Percentiles rank a stretch among this genome's conserved stretches.
Conservation (phyloP, 208 protist species). For the Histomonas meleagridis region DNA sequence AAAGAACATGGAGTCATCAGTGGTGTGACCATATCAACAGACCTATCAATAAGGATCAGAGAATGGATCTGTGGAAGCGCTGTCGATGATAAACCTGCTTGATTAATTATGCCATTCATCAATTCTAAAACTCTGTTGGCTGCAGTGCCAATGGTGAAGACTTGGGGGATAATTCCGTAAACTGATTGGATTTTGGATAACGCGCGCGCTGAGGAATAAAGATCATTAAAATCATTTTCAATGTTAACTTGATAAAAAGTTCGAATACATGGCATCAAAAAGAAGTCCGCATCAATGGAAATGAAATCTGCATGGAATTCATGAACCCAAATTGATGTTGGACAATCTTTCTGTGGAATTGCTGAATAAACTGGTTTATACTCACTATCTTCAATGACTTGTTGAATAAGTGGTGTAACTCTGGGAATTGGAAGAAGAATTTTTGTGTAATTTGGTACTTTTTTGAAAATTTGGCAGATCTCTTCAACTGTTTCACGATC, state of each 20-base stretch:
- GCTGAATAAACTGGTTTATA: neutral
- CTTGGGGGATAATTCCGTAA: neutral
- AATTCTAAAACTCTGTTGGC: neutral
- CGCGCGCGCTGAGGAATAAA: neutral
- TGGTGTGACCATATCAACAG: neutral
- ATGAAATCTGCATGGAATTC: conserved; percentile 32
- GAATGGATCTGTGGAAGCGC: neutral
- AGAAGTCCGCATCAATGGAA: neutral
- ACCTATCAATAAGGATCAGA: conserved; percentile 11
- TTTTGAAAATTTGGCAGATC: neutral
- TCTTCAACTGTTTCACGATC: neutral
- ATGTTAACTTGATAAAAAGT: neutral
- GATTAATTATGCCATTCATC: neutral
- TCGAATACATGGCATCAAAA: conserved; percentile 1
- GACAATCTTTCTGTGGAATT: neutral
- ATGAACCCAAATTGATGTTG: neutral
- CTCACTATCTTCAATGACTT: neutral
- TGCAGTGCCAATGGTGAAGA: neutral
- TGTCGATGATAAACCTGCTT: neutral
- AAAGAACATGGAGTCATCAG: neutral
- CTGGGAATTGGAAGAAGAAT: neutral
- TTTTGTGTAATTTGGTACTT: conserved; percentile 9
- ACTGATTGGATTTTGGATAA: neutral
- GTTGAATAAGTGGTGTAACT: neutral
- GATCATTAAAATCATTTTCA: conserved; percentile 18